These are phyloP conservation scores for Talaromyces sp. DNA, from an alignment of 2,329 filamentous ascomycete species.

Conservation along the genomic window DNA sequence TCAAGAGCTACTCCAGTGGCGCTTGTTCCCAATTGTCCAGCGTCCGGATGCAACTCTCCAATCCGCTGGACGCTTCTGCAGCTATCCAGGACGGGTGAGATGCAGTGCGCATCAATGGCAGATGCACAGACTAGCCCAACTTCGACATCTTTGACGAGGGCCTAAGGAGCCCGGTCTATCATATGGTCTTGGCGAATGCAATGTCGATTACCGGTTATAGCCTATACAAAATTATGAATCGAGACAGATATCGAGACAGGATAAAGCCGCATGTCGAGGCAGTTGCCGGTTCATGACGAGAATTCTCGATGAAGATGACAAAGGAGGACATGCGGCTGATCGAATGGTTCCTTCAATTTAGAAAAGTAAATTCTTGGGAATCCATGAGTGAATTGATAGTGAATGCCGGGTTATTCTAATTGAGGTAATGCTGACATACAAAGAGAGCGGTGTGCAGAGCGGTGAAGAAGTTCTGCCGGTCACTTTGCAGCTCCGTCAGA, in stretches of 20 bases:
- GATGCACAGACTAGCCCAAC: neutral
- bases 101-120: neutral
- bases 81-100: neutral
- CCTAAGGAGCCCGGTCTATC: neutral
- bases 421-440: neutral
- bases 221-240: neutral
- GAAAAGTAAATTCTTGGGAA: too few relatives aligned
- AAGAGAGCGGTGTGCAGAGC: conserved; percentile 12
- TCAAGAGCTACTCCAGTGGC: neutral
- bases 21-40: neutral
- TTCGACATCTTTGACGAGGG: neutral
- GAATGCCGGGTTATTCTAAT: neutral
- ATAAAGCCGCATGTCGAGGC: too few relatives aligned
- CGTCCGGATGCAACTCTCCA: neutral
- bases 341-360: neutral
- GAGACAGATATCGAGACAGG: neutral
- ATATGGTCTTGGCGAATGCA: neutral
- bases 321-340: neutral
- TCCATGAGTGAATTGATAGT: neutral
- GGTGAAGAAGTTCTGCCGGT: conserved; percentile 10
- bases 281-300: neutral
- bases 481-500: neutral
- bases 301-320: neutral
- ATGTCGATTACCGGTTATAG: neutral
- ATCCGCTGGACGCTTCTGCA: conserved; percentile 2